These are phyloP conservation scores for Decorospora gaudefroyi DNA, from an alignment of 2,329 filamentous ascomycete species.

Conservation along the genomic window DNA sequence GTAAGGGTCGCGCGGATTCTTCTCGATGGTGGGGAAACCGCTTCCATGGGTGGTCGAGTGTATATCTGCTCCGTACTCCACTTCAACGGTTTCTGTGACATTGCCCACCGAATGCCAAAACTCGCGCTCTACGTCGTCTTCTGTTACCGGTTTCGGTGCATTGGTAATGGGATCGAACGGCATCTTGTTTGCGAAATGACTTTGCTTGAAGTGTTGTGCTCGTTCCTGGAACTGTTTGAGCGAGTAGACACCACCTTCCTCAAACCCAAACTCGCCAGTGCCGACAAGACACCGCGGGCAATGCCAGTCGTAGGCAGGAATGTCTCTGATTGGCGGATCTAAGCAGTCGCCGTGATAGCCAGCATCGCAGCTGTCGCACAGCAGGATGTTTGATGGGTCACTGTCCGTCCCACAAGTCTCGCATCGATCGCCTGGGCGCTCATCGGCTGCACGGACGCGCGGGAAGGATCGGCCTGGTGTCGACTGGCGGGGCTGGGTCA, in stretches of 20 bases:
- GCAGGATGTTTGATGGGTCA: constrained; percentile 69
- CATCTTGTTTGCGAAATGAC: constrained; percentile 90
- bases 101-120: constrained; percentile 97
- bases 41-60: constrained; percentile 98
- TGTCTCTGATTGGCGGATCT: constrained; percentile 77
- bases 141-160: constrained; percentile 77
- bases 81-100: constrained; percentile 92
- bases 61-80: constrained; percentile 97
- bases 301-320: constrained; percentile 90
- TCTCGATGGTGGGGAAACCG: constrained; percentile 92
- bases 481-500: constrained; percentile 88
- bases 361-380: constrained; percentile 91
- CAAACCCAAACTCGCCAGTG: constrained; percentile 95
- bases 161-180: constrained; percentile 84
- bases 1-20: constrained; percentile 83
- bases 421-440: constrained; percentile 71
- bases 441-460: constrained; percentile 58
- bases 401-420: constrained; percentile 84
- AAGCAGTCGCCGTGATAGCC: constrained; percentile 87
- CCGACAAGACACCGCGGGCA: constrained; percentile 94
- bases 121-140: constrained; percentile 94
- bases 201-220: constrained; percentile 91
- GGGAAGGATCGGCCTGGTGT: constrained; percentile 64
- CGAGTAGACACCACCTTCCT: constrained; percentile 94
- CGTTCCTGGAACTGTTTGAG: constrained; percentile 95